A percentile compares a stretch with the other conserved stretches of the same genome.
phyloP scores from a whole-genome alignment of 2,329 filamentous ascomycete genomes.

The Colletotrichum tropicale region DNA sequence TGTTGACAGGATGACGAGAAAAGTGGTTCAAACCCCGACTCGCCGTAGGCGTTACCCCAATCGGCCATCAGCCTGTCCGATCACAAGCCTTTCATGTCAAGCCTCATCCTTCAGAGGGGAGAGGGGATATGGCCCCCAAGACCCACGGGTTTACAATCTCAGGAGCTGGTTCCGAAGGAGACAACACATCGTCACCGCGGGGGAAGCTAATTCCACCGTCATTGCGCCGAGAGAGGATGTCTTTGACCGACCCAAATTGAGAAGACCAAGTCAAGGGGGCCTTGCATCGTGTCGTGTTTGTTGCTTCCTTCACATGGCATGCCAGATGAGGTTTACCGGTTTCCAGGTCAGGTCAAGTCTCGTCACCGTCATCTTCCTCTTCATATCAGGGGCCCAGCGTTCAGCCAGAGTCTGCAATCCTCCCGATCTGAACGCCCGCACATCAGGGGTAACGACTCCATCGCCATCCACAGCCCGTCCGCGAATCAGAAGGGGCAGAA shows the following conservation, averaged over 20 bases:
- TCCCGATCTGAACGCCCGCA: background rate
- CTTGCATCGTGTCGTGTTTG: background rate
- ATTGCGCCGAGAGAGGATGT: background rate
- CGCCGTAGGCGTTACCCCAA: background rate
- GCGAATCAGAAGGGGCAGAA: background rate
- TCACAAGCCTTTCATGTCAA: background rate
- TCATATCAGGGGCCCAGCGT: background rate
- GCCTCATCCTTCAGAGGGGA: background rate
- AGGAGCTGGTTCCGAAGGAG: background rate
- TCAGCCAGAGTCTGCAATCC: background rate
- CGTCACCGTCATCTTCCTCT: background rate
- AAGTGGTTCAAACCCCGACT: constrained; percentile 11
- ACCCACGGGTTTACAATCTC: background rate
- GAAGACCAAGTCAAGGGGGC: background rate
- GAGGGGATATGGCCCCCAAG: background rate
- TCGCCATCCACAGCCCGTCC: background rate
- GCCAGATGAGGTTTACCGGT: background rate
- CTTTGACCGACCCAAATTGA: background rate
- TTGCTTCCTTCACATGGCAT: background rate
- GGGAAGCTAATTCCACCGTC: background rate
- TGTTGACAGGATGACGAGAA: background rate
- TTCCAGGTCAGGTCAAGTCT: background rate
- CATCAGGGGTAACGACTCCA: background rate
- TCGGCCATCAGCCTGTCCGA: background rate
- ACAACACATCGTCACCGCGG: background rate